Base-by-base conservation (phyloP, 140 eudicot genomes). In the Ambrosia hybrid region DNA sequence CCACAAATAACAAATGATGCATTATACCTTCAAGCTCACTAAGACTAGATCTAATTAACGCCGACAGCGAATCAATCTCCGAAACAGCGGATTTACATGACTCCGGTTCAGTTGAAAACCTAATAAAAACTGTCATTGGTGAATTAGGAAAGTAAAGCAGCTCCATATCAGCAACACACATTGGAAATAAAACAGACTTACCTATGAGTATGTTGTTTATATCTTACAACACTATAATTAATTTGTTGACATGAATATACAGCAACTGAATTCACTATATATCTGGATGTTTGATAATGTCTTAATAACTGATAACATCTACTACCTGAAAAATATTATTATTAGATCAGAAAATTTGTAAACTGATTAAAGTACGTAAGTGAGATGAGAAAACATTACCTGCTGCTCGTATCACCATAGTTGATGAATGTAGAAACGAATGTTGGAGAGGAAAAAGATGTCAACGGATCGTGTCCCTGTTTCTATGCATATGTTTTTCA, bases 71-170 rank as follows among this genome's bases (percentile, higher is more conserved):
- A 68, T 86, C 86, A 46, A 65, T 73, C 65, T 74, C 72, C 0
- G 67, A 57, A 6, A 52, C 61, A 55, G 74, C 30, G 61, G 80
- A 16, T 55, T 77, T 78, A 45, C 69, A 49, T 65, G 66, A 53
- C 55, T 73, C 81, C 10, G 85, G 41, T 73, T 64, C 59, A 51
- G 97, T 84, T 69, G 98, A 93, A 77, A 84, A 86, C 96, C 98
- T 93, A 94, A 81, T 90, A 86, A 73, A 51, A 81, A 81, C 88
- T 85, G 90, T 79, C 78, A 72, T 37, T 62, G 57, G 71, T 73
- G 65, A 85, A 76, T 90, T 68, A 87, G 86, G 80, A 81, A 67
- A 9, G 78, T 46, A 75, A 63, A 73, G 65, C 76, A 59, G 39
- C 52, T 4, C 4, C 71, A 21, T 57, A 56, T 13, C 10, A 46